Evolutionary conservation across 1,284 basidiomycete species (phyloP).

Genomic region (Cutaneotrichosporon sp.): DNA sequence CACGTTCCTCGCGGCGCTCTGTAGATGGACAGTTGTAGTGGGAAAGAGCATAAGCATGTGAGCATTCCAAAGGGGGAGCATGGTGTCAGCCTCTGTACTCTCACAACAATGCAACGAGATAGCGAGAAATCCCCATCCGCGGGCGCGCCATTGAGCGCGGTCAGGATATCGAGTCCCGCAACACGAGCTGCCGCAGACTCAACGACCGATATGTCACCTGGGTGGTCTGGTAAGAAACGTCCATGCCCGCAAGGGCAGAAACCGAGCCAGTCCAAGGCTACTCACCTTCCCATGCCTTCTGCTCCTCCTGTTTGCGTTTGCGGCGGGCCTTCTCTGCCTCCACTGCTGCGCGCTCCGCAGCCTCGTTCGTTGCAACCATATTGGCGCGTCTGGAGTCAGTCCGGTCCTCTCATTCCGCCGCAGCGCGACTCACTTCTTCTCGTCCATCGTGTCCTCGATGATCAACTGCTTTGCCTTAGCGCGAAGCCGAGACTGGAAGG

Average conservation of each 20-base stretch:
- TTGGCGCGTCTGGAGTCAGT: conserved; percentile 20
- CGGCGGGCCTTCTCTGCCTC: conserved; percentile 50
- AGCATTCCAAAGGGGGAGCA: neutral
- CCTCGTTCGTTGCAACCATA: conserved; percentile 55
- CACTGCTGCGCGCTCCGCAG: conserved; percentile 52
- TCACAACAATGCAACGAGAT: conserved; percentile 2
- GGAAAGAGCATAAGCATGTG: conserved; percentile 13
- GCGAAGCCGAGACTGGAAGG: conserved; percentile 50
- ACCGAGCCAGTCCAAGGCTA: conserved; percentile 1
- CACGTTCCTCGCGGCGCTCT: conserved; percentile 44
- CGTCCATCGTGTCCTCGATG: conserved; percentile 55
- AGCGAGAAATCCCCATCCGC: too few species aligned
- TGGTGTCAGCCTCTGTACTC: conserved; percentile 30
- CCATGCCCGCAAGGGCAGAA: neutral
- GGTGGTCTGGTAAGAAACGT: conserved; percentile 10
- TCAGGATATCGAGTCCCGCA: too few species aligned
- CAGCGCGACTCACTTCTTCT: conserved; percentile 44
- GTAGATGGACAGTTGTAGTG: conserved; percentile 6
- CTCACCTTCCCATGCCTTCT: conserved; percentile 54
- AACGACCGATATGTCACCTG: conserved; percentile 1
- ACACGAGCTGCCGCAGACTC: neutral
- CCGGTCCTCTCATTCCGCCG: neutral
- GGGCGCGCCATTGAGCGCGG: too few species aligned
- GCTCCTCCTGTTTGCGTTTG: conserved; percentile 52
- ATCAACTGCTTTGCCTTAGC: conserved; percentile 53